These are phyloP conservation scores for Petunia hybrid DNA, from an alignment of 305 asterid species.

Conservation along the genomic window DNA sequence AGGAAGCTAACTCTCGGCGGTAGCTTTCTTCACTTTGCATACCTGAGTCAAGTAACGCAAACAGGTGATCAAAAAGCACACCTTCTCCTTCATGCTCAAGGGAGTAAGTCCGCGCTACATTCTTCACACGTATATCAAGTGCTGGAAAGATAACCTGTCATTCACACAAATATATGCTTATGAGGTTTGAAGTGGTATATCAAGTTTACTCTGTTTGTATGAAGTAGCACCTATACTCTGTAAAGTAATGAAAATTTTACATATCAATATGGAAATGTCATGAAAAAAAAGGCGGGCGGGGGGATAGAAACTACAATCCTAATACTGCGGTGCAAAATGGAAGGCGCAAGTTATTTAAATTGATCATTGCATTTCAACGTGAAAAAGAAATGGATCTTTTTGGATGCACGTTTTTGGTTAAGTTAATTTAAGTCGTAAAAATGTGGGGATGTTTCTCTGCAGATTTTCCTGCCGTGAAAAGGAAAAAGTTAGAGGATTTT, in stretches of 20 bases:
- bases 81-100: slow-evolving; percentile 99
- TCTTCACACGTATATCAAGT: slow-evolving; percentile 98
- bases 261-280: neutral
- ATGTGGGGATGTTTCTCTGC: neutral
- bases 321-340: neutral
- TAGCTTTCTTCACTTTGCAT: slow-evolving; percentile 75
- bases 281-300: neutral
- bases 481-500: neutral
- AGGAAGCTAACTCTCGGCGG: slow-evolving; percentile 92
- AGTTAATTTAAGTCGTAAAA: slow-evolving; percentile 18
- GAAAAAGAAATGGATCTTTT: neutral
- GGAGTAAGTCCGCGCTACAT: slow-evolving; percentile 98
- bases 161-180: slow-evolving; percentile 24
- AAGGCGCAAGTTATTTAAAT: neutral
- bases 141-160: slow-evolving; percentile 98
- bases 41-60: slow-evolving; percentile 73
- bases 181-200: slow-evolving; percentile 23
- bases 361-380: neutral
- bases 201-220: neutral
- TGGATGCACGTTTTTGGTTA: neutral
- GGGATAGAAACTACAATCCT: neutral
- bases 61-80: slow-evolving; percentile 92
- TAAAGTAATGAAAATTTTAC: neutral
- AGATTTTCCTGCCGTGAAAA: neutral
- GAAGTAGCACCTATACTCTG: neutral